Conservation (phyloP, 805 yeast genomes). For the Hanseniaspora valbyensis region DNA sequence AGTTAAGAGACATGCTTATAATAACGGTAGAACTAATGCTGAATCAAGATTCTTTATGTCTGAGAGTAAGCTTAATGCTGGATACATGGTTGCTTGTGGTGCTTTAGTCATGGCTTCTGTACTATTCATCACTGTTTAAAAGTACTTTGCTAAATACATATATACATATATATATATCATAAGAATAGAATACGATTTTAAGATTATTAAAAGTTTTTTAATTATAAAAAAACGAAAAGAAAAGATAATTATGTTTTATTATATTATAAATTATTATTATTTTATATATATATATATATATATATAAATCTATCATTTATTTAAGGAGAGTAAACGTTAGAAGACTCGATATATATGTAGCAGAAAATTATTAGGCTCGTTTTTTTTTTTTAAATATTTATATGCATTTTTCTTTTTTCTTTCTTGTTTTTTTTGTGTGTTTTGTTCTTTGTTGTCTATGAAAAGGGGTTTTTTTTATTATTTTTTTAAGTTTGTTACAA, state of each 20-base stretch:
- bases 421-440: too few relatives aligned
- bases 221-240: too few relatives aligned
- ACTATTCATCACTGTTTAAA: conserved; percentile 1
- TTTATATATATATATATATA: too few relatives aligned
- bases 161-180: too few relatives aligned
- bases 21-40: conserved; percentile 5
- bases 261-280: too few relatives aligned
- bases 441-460: too few relatives aligned
- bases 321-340: background rate
- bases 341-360: conserved; percentile 1
- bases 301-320: background rate
- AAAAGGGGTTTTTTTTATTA: too few relatives aligned
- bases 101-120: conserved; percentile 1
- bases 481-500: too few relatives aligned
- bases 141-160: background rate
- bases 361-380: background rate
- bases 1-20: conserved; percentile 11
- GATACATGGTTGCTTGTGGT: conserved; percentile 4
- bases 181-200: background rate
- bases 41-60: background rate
- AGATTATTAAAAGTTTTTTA: background rate
- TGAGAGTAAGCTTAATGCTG: background rate
- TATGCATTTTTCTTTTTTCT: background rate
- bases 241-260: too few relatives aligned
- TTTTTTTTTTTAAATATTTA: too few relatives aligned